Percentiles rank a stretch among this genome's conserved stretches.
Evolutionary conservation across 177 flowering plant genomes (phyloP).

Genomic region (Vitis hybrid): DNA sequence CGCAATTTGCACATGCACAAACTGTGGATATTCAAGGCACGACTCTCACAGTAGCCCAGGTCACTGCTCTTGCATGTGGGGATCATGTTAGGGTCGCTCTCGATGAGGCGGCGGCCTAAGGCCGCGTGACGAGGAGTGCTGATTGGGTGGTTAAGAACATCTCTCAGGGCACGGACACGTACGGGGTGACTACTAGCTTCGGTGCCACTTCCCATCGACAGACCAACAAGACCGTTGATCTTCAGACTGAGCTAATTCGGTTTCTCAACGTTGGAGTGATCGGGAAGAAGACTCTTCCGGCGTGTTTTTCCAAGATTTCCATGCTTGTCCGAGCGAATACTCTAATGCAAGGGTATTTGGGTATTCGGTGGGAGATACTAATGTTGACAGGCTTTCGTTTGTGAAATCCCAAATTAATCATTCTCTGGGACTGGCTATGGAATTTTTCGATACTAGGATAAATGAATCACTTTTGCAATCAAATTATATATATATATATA

Average conservation of each 20-base stretch:
- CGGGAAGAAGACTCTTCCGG: slow-evolving; percentile 37
- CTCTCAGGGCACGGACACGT: slow-evolving; percentile 33
- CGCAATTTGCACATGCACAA: slow-evolving; percentile 26
- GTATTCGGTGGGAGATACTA: slow-evolving; percentile 40
- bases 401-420: no score
- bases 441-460: no score
- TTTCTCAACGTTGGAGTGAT: slow-evolving; percentile 49
- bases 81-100: slow-evolving; percentile 20
- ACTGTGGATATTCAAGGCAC: slow-evolving; percentile 41
- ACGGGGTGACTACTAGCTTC: slow-evolving; percentile 54
- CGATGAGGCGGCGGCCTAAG: slow-evolving; percentile 30
- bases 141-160: slow-evolving; percentile 39
- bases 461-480: no score
- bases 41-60: slow-evolving; percentile 39
- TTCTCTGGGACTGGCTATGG: no score
- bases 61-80: slow-evolving; percentile 42
- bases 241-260: slow-evolving; percentile 45
- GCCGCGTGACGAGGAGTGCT: slow-evolving; percentile 36
- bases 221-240: slow-evolving; percentile 32
- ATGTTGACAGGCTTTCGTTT: no score
- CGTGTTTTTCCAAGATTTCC: slow-evolving; percentile 33
- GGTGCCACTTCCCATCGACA: slow-evolving; percentile 42
- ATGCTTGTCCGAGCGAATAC: slow-evolving; percentile 50
- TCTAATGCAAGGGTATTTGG: slow-evolving; percentile 50
- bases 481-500: no score